phyloP scores from a whole-genome alignment of 805 yeast genomes.

The Nakazawaea ishiwadae region DNA sequence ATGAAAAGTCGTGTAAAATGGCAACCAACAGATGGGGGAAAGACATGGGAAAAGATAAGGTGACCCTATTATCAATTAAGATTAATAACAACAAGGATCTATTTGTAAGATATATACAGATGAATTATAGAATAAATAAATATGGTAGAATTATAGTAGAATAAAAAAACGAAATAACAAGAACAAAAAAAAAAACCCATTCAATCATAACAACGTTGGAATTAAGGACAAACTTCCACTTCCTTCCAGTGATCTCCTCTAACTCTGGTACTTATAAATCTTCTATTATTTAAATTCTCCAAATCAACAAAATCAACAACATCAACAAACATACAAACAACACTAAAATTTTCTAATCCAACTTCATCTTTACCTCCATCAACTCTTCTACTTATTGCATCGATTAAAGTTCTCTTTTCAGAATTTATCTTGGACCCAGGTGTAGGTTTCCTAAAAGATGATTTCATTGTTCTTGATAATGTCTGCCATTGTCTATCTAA shows the following conservation, averaged over 20 bases:
- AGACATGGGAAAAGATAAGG: too few species aligned
- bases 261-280: conserved; percentile 49
- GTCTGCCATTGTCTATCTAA: conserved; percentile 56
- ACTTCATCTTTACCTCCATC: conserved; percentile 70
- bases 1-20: too few species aligned
- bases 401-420: conserved; percentile 53
- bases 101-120: too few species aligned
- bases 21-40: too few species aligned
- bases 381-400: conserved; percentile 74
- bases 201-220: background rate
- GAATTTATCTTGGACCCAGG: conserved; percentile 60
- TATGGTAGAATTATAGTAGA: too few species aligned
- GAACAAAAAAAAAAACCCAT: background rate
- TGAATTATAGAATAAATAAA: too few species aligned
- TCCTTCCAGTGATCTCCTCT: conserved; percentile 68
- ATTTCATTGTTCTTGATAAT: conserved; percentile 54
- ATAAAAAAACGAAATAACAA: background rate
- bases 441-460: conserved; percentile 66
- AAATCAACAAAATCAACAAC: conserved; percentile 65
- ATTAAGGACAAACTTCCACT: conserved; percentile 70
- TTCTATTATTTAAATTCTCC: conserved; percentile 45
- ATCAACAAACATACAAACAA: conserved; percentile 65
- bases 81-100: too few species aligned
- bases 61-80: too few species aligned
- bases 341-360: conserved; percentile 59